Percentiles rank a stretch among this genome's conserved stretches.
phyloP scores from a whole-genome alignment of 164 flowering plant genomes.

The Paratinospora sagittata region DNA sequence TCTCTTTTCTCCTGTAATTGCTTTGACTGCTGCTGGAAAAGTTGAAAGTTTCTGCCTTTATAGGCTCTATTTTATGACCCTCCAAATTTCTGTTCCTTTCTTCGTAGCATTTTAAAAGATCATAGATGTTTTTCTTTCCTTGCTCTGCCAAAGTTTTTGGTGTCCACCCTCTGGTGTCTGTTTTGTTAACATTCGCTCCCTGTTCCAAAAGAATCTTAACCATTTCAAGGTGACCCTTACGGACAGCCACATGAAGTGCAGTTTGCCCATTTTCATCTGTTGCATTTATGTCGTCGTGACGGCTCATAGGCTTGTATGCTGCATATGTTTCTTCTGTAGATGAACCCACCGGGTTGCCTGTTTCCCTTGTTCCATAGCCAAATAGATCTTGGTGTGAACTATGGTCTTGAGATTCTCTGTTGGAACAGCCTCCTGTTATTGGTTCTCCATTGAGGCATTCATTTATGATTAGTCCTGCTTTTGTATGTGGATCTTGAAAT shows the following conservation, averaged over 20 bases:
- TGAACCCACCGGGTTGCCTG: conserved; percentile 7
- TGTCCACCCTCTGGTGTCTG: conserved; percentile 39
- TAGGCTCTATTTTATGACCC: conserved; percentile 37
- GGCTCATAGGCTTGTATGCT: conserved; percentile 6
- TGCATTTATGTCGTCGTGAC: conserved; percentile 18
- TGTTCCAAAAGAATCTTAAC: conserved; percentile 36
- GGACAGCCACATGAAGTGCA: conserved; percentile 38
- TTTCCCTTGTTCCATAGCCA: conserved; percentile 18
- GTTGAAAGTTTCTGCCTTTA: conserved; percentile 19
- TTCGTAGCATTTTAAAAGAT: conserved; percentile 30
- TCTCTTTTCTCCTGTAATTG: conserved; percentile 11
- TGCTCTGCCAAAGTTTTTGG: conserved; percentile 40
- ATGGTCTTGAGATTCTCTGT: conserved; percentile 19
- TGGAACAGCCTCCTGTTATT: conserved; percentile 14
- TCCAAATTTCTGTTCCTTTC: conserved; percentile 19
- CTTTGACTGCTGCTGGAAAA: conserved; percentile 11
- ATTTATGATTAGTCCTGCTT: conserved; percentile 22
- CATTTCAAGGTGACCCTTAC: conserved; percentile 37
- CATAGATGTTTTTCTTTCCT: conserved; percentile 32
- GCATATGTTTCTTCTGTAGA: conserved; percentile 15
- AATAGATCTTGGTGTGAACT: conserved; percentile 16
- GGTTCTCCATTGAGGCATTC: conserved; percentile 32
- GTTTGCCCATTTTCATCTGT: conserved; percentile 31
- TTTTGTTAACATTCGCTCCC: conserved; percentile 37
- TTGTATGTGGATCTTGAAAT: conserved; percentile 24